phyloP scores from a whole-genome alignment of 2,329 filamentous ascomycete genomes.

The Colletotrichum coccodes region DNA sequence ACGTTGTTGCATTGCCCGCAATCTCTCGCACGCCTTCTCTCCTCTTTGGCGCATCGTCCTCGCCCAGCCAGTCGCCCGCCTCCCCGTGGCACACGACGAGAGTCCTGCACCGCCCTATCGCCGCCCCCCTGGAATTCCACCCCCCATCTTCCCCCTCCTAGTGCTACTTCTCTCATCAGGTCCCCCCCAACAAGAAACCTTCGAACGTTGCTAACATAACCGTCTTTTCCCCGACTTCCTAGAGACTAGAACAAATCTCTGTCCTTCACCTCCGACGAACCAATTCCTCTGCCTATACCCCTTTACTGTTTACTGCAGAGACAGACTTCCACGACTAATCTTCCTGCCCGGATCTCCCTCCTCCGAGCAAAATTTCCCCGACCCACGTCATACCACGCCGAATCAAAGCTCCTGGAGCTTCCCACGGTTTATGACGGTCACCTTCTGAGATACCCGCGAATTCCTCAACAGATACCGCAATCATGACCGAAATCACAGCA shows the following conservation, averaged over 20 bases:
- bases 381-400: constrained; percentile 1
- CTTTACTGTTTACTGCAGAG: constrained; percentile 24
- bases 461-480: constrained; percentile 35
- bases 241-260: constrained; percentile 31
- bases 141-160: constrained; percentile 12
- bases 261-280: constrained; percentile 24
- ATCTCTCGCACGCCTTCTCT: neutral
- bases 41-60: neutral
- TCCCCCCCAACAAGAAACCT: constrained; percentile 31
- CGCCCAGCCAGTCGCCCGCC: neutral
- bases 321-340: constrained; percentile 24
- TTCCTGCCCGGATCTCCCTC: constrained; percentile 28
- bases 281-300: constrained; percentile 29
- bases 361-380: constrained; percentile 20
- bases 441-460: constrained; percentile 32
- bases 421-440: constrained; percentile 33
- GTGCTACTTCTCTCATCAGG: neutral
- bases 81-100: neutral
- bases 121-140: constrained; percentile 24
- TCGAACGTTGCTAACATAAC: constrained; percentile 15
- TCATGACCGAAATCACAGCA: constrained; percentile 61
- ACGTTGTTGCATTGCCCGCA: neutral
- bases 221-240: neutral
- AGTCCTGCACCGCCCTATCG: neutral
- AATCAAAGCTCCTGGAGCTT: constrained; percentile 28